Conservation (phyloP, 345 rosid genomes). For the Litchi chinensis region DNA sequence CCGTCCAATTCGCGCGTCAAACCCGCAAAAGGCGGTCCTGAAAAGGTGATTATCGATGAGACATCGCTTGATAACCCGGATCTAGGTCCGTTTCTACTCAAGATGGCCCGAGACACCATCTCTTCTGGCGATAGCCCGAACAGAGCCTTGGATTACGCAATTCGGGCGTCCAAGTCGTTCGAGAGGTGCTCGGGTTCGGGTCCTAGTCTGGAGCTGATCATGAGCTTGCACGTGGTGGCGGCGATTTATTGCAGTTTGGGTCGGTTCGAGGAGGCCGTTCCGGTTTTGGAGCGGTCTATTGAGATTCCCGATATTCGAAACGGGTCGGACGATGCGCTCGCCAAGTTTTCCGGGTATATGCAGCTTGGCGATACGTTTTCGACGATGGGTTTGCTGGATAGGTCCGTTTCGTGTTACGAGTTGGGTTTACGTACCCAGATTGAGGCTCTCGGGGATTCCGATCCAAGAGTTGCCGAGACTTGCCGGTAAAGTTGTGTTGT, state of each 20-base stretch:
- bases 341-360: slow-evolving; percentile 55
- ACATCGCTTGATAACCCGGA: slow-evolving; percentile 32
- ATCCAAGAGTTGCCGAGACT: slow-evolving; percentile 47
- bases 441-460: slow-evolving; percentile 44
- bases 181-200: slow-evolving; percentile 36
- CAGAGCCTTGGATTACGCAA: slow-evolving; percentile 43
- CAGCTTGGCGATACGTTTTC: slow-evolving; percentile 59
- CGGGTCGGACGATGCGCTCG: slow-evolving; percentile 45
- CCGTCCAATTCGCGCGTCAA: slow-evolving; percentile 23
- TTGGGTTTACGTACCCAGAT: slow-evolving; percentile 49
- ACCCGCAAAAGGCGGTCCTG: slow-evolving; percentile 23
- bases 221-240: slow-evolving; percentile 51
- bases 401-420: slow-evolving; percentile 45
- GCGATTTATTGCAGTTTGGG: slow-evolving; percentile 47
- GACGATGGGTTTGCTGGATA: slow-evolving; percentile 46
- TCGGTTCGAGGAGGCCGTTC: slow-evolving; percentile 47
- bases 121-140: slow-evolving; percentile 31
- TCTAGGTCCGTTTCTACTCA: slow-evolving; percentile 41
- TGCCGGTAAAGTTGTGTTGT: slow-evolving; percentile 33
- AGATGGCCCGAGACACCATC: slow-evolving; percentile 37
- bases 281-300: slow-evolving; percentile 47
- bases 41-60: slow-evolving; percentile 25
- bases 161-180: slow-evolving; percentile 41
- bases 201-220: slow-evolving; percentile 37
- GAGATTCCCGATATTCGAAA: slow-evolving; percentile 22